Percentiles rank a stretch among this genome's conserved stretches.
These are phyloP conservation scores for Thuja plicata DNA, from an alignment of 83 land plant species.

Conservation along the genomic window DNA sequence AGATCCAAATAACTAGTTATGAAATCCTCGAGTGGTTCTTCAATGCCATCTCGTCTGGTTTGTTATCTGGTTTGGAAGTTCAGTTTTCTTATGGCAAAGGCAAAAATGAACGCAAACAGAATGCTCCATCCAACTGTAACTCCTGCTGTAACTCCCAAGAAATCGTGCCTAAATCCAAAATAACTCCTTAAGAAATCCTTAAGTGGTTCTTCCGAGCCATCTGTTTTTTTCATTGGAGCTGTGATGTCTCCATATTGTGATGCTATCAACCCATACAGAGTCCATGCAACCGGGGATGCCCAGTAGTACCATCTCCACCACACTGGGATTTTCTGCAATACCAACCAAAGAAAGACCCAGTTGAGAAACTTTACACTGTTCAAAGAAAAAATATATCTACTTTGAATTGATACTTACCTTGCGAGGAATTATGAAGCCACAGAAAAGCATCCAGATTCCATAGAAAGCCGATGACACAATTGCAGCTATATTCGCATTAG, in stretches of 20 bases:
- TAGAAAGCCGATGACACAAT: conserved; percentile 65
- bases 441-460: conserved; percentile 63
- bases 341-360: neutral
- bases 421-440: conserved; percentile 52
- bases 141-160: conserved; percentile 47
- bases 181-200: conserved; percentile 28
- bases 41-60: conserved; percentile 20
- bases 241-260: conserved; percentile 59
- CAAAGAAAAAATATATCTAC: neutral
- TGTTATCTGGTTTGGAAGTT: conserved; percentile 62
- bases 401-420: neutral
- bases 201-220: conserved; percentile 27
- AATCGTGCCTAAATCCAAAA: conserved; percentile 43
- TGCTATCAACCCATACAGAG: conserved; percentile 68
- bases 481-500: conserved; percentile 62
- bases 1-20: conserved; percentile 36
- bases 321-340: neutral
- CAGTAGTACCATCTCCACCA: neutral
- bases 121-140: conserved; percentile 47
- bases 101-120: conserved; percentile 54
- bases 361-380: neutral
- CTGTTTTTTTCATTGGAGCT: neutral
- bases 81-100: conserved; percentile 43
- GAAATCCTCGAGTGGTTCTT: conserved; percentile 27
- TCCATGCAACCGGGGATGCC: neutral